Percentiles rank a stretch among this genome's conserved stretches.
Evolutionary conservation across 352 stramenopile species (phyloP).

Genomic region (Phytophthora podocarpi): DNA sequence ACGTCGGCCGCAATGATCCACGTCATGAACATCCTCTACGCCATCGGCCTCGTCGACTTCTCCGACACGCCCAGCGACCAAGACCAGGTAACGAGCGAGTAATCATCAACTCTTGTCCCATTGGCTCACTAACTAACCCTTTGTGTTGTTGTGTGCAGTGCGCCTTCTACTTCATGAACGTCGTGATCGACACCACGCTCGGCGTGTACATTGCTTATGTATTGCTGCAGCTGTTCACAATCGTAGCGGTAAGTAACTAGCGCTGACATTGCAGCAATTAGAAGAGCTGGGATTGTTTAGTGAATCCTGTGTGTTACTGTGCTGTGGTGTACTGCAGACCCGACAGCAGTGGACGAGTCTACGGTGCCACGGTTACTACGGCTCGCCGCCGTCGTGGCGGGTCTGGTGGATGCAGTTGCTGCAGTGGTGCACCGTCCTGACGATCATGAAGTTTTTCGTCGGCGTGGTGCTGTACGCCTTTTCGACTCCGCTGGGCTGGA

Average conservation of each 20-base stretch:
- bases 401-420: slow-evolving; percentile 68
- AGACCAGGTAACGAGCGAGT: slow-evolving; percentile 52
- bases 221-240: slow-evolving; percentile 64
- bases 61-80: slow-evolving; percentile 52
- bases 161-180: slow-evolving; percentile 89
- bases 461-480: slow-evolving; percentile 65
- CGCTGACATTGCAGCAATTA: neutral
- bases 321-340: slow-evolving; percentile 25
- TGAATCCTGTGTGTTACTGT: slow-evolving; percentile 3
- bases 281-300: slow-evolving; percentile 1
- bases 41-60: slow-evolving; percentile 72
- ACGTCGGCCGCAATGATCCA: slow-evolving; percentile 80
- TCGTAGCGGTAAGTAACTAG: slow-evolving; percentile 47
- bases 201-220: slow-evolving; percentile 85
- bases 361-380: slow-evolving; percentile 69
- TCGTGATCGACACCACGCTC: slow-evolving; percentile 83
- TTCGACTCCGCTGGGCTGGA: slow-evolving; percentile 57
- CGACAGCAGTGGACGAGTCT: slow-evolving; percentile 65
- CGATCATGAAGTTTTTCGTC: slow-evolving; percentile 76
- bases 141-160: no score
- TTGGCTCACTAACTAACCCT: no score
- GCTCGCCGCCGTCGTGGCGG: slow-evolving; percentile 64
- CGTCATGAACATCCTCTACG: slow-evolving; percentile 79
- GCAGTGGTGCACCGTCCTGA: slow-evolving; percentile 70
- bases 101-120: neutral